Base-by-base conservation (phyloP, 306 rosid species). In the Adenanthera pavonina region DNA sequence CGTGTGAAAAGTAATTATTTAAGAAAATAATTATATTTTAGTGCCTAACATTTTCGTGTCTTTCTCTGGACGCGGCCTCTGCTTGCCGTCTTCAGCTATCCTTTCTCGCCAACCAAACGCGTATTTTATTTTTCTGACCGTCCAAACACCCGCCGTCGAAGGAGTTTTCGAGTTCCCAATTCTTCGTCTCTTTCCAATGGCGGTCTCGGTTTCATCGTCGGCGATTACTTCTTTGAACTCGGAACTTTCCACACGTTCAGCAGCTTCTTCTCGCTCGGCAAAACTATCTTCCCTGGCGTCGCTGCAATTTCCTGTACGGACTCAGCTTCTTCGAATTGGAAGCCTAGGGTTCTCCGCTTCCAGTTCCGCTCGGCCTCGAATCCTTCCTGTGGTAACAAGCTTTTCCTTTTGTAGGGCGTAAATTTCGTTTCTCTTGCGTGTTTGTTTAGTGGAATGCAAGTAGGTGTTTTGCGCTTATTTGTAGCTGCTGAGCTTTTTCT, bases 151-250 rank as follows among this genome's bases (percentile, higher is more conserved):
- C 38, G 7, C 38, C 15, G 74, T 20, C 6, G 54, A 43, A 44
- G 19, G n/a, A 2, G 16, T 19, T 49, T 12, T 20, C 75, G 1
- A 25, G 40, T 33, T 30, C 41, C 13, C 3, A 30, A 14, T 38
- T 48, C 15, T 47, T 71, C 38, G 7, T 44, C 17, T 2, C n/a
- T 10, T 2, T 47, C 14, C 54, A 43, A 90, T 90, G 94, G 92
- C 91, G 84, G 84, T 82, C 75, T 89, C 91, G 20, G 34, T 90
- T 36, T 82, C 91, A 20, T 76, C 88, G 3, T 85, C 88, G 10
- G 7, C 84, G 12, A 53, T 81, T 87, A 69, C 78, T 80, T 77
- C 75, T 34, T 78, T 88, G 75, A 69, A 60, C 72, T 72, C 83
- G 5, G 78, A 80, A 34, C 59, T 56, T 59, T 77, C 84, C 61